Evolutionary conservation across 2,329 filamentous ascomycete genomes (phyloP).

Genomic region (Arthroderma uncinatum): DNA sequence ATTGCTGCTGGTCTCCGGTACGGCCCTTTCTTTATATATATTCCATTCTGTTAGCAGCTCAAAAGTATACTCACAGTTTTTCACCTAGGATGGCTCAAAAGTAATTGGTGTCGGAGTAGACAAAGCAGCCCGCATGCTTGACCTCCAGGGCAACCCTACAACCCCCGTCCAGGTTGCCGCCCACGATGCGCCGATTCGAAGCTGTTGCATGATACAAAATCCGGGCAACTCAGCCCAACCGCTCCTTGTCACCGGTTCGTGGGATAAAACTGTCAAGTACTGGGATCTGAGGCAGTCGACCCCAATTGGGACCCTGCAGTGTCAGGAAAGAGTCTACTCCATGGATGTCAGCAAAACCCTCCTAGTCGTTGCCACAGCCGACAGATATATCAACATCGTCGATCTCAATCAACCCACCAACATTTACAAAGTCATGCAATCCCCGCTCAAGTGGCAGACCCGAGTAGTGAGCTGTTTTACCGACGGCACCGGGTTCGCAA

Average conservation of each 20-base stretch:
- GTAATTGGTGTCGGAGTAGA: slow-evolving; percentile 80
- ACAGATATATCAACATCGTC: slow-evolving; percentile 91
- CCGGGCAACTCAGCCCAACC: slow-evolving; percentile 40
- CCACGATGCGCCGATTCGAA: slow-evolving; percentile 73
- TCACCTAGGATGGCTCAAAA: slow-evolving; percentile 72
- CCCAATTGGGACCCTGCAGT: slow-evolving; percentile 37
- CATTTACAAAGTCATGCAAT: slow-evolving; percentile 94
- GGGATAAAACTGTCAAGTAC: slow-evolving; percentile 48
- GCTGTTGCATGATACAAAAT: slow-evolving; percentile 66
- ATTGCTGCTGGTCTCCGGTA: slow-evolving; percentile 81
- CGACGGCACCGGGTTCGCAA: slow-evolving; percentile 82
- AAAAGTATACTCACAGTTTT: slow-evolving; percentile 3
- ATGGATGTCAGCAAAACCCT: slow-evolving; percentile 86
- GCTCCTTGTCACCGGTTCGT: slow-evolving; percentile 76
- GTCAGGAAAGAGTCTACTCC: slow-evolving; percentile 56
- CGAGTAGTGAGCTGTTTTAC: slow-evolving; percentile 89
- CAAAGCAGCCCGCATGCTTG: slow-evolving; percentile 80
- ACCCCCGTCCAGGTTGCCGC: slow-evolving; percentile 59
- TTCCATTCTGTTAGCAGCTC: slow-evolving; percentile 2
- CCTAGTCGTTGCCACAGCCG: slow-evolving; percentile 82
- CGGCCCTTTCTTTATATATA: slow-evolving; percentile 20
- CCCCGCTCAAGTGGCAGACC: slow-evolving; percentile 96
- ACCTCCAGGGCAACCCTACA: slow-evolving; percentile 52
- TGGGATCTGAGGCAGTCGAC: slow-evolving; percentile 44
- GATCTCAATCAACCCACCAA: slow-evolving; percentile 78